phyloP scores from a whole-genome alignment of 73 alveolate species.

The Stentor coeruleus region DNA sequence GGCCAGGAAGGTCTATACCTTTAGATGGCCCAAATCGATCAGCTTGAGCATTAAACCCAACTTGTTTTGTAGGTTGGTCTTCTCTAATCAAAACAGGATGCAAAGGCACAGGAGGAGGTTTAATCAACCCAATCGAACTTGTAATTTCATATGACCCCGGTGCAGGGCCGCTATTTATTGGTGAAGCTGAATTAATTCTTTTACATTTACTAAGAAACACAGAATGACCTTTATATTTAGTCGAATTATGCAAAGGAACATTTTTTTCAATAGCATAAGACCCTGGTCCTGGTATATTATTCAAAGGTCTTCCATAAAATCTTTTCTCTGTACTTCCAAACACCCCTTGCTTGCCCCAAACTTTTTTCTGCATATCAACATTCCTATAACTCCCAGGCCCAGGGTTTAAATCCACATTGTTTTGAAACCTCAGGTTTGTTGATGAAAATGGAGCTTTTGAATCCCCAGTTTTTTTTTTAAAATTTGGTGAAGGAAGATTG shows the following conservation, averaged over 20 bases:
- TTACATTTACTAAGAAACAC: slow-evolving; percentile 7
- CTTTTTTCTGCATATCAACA: slow-evolving; percentile 44
- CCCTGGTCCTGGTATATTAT: slow-evolving; percentile 22
- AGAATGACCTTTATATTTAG: neutral
- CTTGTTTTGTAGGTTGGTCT: neutral
- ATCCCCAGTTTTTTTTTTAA: neutral
- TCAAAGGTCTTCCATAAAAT: slow-evolving; percentile 39
- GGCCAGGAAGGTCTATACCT: neutral
- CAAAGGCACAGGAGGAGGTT: neutral
- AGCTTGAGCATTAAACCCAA: slow-evolving; percentile 13
- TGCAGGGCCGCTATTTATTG: slow-evolving; percentile 39
- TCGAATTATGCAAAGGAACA: slow-evolving; percentile 2
- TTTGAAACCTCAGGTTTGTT: slow-evolving; percentile 26
- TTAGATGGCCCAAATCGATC: neutral
- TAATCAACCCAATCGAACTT: neutral
- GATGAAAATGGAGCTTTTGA: slow-evolving; percentile 37
- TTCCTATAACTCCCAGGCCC: slow-evolving; percentile 61
- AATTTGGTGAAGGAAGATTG: neutral
- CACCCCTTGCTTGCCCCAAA: slow-evolving; percentile 70
- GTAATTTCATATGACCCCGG: slow-evolving; percentile 63
- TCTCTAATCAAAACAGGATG: neutral
- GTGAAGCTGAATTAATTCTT: neutral
- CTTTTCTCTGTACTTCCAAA: slow-evolving; percentile 74
- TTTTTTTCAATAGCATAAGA: neutral
- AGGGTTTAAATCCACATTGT: slow-evolving; percentile 29